Evolutionary conservation across 2,329 filamentous ascomycete genomes (phyloP).

Genomic region (Xylaria sp.): DNA sequence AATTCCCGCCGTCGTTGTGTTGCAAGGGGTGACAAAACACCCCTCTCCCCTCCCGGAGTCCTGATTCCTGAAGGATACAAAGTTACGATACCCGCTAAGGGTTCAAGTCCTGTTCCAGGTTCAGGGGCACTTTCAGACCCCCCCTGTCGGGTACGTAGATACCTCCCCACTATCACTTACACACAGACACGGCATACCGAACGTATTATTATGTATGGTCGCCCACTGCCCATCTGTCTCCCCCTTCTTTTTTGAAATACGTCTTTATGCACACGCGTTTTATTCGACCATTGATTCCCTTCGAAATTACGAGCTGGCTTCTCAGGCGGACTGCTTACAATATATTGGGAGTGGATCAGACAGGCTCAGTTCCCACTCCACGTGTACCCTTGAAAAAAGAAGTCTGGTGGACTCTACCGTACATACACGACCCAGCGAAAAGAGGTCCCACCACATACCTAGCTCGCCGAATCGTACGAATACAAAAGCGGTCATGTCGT

Average conservation of each 20-base stretch:
- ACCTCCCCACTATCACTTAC: conserved; percentile 20
- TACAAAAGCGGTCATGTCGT: conserved; percentile 21
- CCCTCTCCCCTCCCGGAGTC: conserved; percentile 1
- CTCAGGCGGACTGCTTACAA: conserved; percentile 14
- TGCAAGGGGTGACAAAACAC: neutral
- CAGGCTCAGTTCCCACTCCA: conserved; percentile 18
- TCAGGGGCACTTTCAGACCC: conserved; percentile 19
- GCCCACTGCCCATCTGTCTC: conserved; percentile 26
- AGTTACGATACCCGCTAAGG: conserved; percentile 29
- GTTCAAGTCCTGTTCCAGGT: conserved; percentile 19
- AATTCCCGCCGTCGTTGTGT: neutral
- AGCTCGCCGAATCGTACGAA: conserved; percentile 11
- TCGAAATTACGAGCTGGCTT: conserved; percentile 23
- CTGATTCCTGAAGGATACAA: conserved; percentile 18
- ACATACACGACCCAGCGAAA: conserved; percentile 11
- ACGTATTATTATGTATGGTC: conserved; percentile 22
- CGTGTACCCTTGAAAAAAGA: neutral
- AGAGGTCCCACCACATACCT: conserved; percentile 10
- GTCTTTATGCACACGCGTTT: conserved; percentile 12
- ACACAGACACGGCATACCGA: conserved; percentile 5
- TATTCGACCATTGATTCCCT: conserved; percentile 9
- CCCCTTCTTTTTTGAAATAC: conserved; percentile 5
- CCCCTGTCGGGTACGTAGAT: conserved; percentile 22
- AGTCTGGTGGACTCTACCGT: neutral
- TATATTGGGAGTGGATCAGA: conserved; percentile 11